Evolutionary conservation across 2,329 filamentous ascomycete species (phyloP).

Genomic region (Colletotrichum sp.): DNA sequence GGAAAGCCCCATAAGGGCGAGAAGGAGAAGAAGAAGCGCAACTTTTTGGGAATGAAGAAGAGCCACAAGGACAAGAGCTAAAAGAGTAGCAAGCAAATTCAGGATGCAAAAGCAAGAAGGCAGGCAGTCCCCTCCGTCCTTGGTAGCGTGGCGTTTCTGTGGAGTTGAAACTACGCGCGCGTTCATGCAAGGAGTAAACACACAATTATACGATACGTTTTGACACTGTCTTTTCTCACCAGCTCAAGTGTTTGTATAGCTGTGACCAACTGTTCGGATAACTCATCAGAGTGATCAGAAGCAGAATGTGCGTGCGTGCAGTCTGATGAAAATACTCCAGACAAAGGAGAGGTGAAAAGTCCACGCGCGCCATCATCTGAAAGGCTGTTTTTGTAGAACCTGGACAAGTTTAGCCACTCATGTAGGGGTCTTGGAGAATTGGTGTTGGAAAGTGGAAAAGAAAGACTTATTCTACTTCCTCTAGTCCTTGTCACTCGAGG

Average conservation of each 20-base stretch:
- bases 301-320: background rate
- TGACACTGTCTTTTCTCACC: background rate
- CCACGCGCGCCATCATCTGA: background rate
- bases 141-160: conserved; percentile 8
- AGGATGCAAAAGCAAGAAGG: background rate
- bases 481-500: background rate
- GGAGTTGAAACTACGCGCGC: background rate
- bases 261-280: background rate
- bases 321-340: background rate
- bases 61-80: conserved; percentile 26
- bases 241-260: background rate
- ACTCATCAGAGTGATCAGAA: background rate
- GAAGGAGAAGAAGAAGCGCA: conserved; percentile 69
- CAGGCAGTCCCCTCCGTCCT: background rate
- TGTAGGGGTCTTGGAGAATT: background rate
- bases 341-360: background rate
- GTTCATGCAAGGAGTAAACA: background rate
- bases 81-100: background rate
- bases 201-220: background rate
- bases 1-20: conserved; percentile 56
- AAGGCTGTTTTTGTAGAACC: background rate
- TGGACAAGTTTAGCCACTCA: background rate
- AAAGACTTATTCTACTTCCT: background rate
- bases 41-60: conserved; percentile 66
- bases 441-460: background rate